Conservation (phyloP, 2,329 filamentous ascomycete genomes). For the Penicillium sp. region DNA sequence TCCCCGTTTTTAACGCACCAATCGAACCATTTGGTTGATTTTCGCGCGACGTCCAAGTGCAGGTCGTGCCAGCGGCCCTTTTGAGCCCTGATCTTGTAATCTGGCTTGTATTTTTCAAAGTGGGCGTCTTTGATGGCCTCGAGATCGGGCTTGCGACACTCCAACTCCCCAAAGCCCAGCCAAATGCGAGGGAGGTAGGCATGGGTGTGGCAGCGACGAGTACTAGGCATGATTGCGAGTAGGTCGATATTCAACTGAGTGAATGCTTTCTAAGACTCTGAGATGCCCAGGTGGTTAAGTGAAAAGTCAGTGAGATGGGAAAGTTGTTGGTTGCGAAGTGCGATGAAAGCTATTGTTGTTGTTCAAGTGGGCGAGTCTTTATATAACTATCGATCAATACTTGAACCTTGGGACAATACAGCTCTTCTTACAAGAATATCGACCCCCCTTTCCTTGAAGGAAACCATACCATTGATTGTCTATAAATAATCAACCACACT, state of each 20-base stretch:
- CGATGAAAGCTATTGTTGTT: too few relatives aligned
- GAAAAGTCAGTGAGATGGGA: neutral
- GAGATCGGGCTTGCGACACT: slow-evolving; percentile 4
- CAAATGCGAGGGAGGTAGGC: neutral
- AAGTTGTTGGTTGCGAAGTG: neutral
- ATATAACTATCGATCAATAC: too few relatives aligned
- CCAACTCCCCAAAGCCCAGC: slow-evolving; percentile 7
- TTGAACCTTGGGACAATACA: too few relatives aligned
- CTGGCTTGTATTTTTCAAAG: neutral
- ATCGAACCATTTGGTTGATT: slow-evolving; percentile 4
- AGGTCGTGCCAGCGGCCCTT: neutral
- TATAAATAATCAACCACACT: too few relatives aligned
- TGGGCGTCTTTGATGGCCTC: neutral
- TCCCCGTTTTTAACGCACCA: neutral
- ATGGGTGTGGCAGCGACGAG: neutral
- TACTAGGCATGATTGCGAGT: neutral
- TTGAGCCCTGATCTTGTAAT: slow-evolving; percentile 1
- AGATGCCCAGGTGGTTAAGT: too few relatives aligned
- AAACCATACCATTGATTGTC: too few relatives aligned
- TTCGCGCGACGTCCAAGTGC: neutral
- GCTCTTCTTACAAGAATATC: too few relatives aligned
- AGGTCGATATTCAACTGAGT: neutral
- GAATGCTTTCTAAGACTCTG: too few relatives aligned
- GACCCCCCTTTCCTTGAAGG: too few relatives aligned
- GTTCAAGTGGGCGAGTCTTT: too few relatives aligned